Evolutionary conservation across 1,284 basidiomycete genomes (phyloP).

Genomic region (Ustilago lituana): DNA sequence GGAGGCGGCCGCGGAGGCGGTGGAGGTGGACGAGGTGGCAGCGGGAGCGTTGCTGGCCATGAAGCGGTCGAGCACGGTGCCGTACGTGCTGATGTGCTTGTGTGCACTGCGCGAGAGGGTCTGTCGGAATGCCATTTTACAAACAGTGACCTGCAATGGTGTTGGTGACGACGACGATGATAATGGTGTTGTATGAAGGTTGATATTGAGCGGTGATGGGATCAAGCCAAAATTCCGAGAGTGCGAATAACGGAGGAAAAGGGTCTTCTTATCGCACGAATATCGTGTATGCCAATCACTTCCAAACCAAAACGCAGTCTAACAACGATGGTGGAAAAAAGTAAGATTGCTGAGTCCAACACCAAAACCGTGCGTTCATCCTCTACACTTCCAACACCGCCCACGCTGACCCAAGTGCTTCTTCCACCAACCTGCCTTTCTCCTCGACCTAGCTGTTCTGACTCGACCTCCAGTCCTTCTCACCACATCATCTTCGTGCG

Average conservation of each 20-base stretch:
- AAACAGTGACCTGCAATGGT: too few species aligned
- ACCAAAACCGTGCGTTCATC: conserved; percentile 10
- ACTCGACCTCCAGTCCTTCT: neutral
- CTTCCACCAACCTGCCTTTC: too few species aligned
- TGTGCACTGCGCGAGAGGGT: conserved; percentile 4
- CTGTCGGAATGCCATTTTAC: conserved; percentile 25
- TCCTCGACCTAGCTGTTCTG: too few species aligned
- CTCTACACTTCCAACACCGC: neutral
- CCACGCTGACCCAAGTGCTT: too few species aligned
- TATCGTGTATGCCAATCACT: too few species aligned
- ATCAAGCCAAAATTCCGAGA: neutral
- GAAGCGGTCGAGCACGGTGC: conserved; percentile 35
- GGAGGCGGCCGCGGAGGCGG: neutral
- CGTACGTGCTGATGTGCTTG: conserved; percentile 31
- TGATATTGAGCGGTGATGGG: too few species aligned
- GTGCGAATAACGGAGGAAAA: neutral
- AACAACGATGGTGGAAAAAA: neutral
- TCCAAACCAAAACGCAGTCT: too few species aligned
- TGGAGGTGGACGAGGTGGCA: conserved; percentile 6
- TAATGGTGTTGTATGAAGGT: too few species aligned
- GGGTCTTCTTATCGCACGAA: conserved; percentile 14
- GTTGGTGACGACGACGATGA: too few species aligned
- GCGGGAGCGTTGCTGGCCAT: conserved; percentile 10
- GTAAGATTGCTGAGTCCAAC: conserved; percentile 26
- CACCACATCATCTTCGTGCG: too few species aligned